Base-by-base conservation (phyloP, 1,284 basidiomycete species). In the Ceratobasidium sp. region DNA sequence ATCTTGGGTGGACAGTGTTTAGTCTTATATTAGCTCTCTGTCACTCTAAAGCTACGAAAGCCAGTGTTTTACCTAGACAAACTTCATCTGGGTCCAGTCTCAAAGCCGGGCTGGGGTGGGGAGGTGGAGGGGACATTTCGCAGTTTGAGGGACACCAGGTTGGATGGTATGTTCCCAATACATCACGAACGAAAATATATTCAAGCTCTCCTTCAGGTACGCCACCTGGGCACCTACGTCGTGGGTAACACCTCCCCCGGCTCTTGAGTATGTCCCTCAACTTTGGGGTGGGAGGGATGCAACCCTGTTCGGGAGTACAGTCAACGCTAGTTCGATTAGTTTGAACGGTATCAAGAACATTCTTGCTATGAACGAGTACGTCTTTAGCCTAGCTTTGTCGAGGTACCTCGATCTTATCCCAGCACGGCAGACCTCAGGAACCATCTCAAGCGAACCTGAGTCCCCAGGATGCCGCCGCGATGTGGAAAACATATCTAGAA, bases 361-460 rank as follows among this genome's bases (percentile, higher is more conserved):
- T 6, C 82, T 86, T 0, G 84, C 83, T 7, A 85, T 86, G 82
- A 87, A 86, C 82, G 86, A 86, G 82, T 84, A 68, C 28, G 49
- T 51, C 40, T 68, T 20, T 6, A 28, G 40, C 40, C n/a, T 26
- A n/a, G 18, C 53, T n/a, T 26, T 63, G 12, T 28, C 13, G 23
- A 39, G 33, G 23, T n/a, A 28, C 18, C 39, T n/a, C 20, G 60
- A 15, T n/a, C 67, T 42, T 15, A 56, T 20, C 18, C 67, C 13
- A 51, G 81, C 79, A 53, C 85, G 84, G 18, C 81, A 86, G 64
- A 82, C 84, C 71, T 15, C 79, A 26, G 81, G 80, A 9, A 83
- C 60, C 77, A 80, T 1, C 83, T 83, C 66, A 84, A 78, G 77
- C 81, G 0, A 71, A 82, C 61, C 82, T 83, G 77, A 77, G 79